A percentile compares a stretch with the other conserved stretches of the same genome.
Conservation (phyloP, 2,329 filamentous ascomycete species). For the Colletotrichum simmondsii region DNA sequence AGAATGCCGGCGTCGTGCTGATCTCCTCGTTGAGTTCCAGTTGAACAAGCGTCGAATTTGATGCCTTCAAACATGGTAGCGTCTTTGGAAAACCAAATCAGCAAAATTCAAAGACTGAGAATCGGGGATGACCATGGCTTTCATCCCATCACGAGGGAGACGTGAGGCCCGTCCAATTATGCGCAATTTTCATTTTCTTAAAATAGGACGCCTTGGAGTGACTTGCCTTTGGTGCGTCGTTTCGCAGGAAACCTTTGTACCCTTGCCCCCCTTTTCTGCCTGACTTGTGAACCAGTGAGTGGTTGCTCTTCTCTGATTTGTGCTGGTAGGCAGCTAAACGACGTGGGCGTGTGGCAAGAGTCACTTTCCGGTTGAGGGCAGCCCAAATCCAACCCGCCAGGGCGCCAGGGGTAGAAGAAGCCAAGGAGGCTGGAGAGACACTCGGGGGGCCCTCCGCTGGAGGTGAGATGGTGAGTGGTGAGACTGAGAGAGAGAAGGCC, state of each 20-base stretch:
- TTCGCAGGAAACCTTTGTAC: neutral
- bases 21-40: slow-evolving; percentile 11
- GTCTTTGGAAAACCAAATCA: slow-evolving; percentile 5
- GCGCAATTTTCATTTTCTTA: neutral
- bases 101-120: slow-evolving; percentile 3
- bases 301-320: neutral
- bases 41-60: neutral
- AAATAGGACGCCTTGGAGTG: slow-evolving; percentile 17
- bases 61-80: slow-evolving; percentile 2
- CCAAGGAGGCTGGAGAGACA: slow-evolving; percentile 5
- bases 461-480: neutral
- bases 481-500: neutral
- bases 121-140: slow-evolving; percentile 26
- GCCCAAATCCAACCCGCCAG: neutral
- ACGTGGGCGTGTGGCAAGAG: neutral
- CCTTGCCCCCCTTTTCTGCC: neutral
- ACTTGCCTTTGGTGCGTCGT: neutral
- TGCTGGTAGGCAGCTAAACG: neutral
- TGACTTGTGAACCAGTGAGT: neutral
- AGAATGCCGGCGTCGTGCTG: neutral
- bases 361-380: neutral
- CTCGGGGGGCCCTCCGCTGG: neutral
- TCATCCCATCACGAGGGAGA: slow-evolving; percentile 21
- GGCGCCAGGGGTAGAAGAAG: slow-evolving; percentile 1
- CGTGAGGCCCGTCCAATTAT: slow-evolving; percentile 22